Percentiles rank a stretch among this genome's conserved stretches.
These are phyloP conservation scores for Geranium incanum DNA, from an alignment of 441 rosid species.

Conservation along the genomic window DNA sequence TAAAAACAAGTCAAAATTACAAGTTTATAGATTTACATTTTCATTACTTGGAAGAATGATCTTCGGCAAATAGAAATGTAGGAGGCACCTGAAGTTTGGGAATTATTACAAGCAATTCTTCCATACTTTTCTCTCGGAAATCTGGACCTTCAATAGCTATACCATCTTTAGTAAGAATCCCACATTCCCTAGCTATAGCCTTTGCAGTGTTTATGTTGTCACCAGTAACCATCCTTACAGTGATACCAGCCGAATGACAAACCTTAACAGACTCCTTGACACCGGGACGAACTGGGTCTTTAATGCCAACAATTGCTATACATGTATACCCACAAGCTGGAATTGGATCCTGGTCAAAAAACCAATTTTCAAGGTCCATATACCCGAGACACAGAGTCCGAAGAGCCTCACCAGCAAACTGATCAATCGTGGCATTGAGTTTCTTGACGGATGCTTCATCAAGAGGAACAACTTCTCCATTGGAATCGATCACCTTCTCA, in stretches of 20 bases:
- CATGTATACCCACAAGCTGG: background rate
- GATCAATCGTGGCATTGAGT: constrained; percentile 1
- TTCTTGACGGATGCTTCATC: background rate
- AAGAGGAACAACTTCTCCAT: background rate
- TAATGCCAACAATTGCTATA: background rate
- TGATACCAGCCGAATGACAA: constrained; percentile 2
- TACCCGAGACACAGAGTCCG: background rate
- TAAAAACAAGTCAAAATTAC: background rate
- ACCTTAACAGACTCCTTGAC: constrained; percentile 6
- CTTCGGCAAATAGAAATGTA: background rate
- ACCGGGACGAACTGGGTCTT: constrained; percentile 7
- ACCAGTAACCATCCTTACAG: constrained; percentile 4
- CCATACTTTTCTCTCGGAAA: constrained; percentile 4
- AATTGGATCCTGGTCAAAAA: background rate
- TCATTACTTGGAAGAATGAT: background rate
- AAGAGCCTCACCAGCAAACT: constrained; percentile 8
- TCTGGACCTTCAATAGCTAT: constrained; percentile 6
- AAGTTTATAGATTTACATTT: too few relatives aligned
- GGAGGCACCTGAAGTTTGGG: background rate
- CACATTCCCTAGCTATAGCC: constrained; percentile 5
- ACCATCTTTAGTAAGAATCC: constrained; percentile 6
- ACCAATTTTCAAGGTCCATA: constrained; percentile 2
- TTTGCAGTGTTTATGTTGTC: constrained; percentile 8
- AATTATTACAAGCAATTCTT: background rate
- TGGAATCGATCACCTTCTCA: background rate